A percentile compares a stretch with the other conserved stretches of the same genome.
phyloP scores from a whole-genome alignment of 2,329 filamentous ascomycete species.

The Colletotrichum sp. region DNA sequence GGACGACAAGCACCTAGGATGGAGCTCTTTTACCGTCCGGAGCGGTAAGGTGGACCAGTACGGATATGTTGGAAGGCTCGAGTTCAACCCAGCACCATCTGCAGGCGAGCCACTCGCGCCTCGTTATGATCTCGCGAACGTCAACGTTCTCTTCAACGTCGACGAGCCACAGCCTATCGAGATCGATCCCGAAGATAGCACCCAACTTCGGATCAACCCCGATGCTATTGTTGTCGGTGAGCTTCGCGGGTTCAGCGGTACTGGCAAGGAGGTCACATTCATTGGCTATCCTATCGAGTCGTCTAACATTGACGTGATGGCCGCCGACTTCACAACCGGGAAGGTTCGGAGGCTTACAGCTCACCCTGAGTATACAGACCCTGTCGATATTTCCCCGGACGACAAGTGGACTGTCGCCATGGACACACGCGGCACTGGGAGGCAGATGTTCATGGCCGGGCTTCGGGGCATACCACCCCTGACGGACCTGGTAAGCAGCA shows the following conservation, averaged over 20 bases:
- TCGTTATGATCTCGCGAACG: slow-evolving; percentile 40
- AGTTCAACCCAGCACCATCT: slow-evolving; percentile 38
- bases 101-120: slow-evolving; percentile 29
- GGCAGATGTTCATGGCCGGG: slow-evolving; percentile 39
- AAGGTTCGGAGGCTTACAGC: slow-evolving; percentile 39
- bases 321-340: slow-evolving; percentile 39
- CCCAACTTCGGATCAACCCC: slow-evolving; percentile 31
- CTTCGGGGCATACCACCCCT: slow-evolving; percentile 43
- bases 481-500: slow-evolving; percentile 33
- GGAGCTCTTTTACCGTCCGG: slow-evolving; percentile 34
- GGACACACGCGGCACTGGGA: slow-evolving; percentile 41
- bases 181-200: neutral
- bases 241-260: slow-evolving; percentile 44
- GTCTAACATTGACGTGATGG: slow-evolving; percentile 46
- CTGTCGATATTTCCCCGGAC: slow-evolving; percentile 41
- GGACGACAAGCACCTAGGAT: slow-evolving; percentile 42
- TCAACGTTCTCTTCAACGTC: slow-evolving; percentile 32
- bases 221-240: slow-evolving; percentile 40
- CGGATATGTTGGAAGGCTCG: slow-evolving; percentile 36
- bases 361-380: slow-evolving; percentile 45
- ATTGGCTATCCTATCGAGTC: slow-evolving; percentile 40
- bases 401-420: slow-evolving; percentile 41
- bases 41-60: slow-evolving; percentile 22
- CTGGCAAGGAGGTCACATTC: slow-evolving; percentile 40
- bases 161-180: slow-evolving; percentile 14